Evolutionary conservation across 2,329 filamentous ascomycete species (phyloP).

Genomic region (Daldinia sp.): DNA sequence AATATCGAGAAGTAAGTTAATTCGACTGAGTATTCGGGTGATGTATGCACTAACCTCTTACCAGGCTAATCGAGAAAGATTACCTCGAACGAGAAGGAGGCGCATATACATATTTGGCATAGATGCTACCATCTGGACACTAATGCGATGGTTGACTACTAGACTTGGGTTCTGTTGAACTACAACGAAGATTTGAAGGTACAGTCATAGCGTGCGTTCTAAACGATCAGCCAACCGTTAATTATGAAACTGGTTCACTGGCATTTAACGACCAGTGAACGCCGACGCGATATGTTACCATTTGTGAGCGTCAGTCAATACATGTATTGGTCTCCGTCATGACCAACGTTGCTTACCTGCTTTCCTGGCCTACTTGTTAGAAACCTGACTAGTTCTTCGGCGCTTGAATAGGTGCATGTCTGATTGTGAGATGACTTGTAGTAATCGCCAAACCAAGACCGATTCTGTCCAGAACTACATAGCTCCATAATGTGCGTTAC

Average conservation of each 20-base stretch:
- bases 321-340: not conserved
- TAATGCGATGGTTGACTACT: constrained; percentile 9
- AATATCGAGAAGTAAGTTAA: constrained; percentile 89
- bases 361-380: not conserved
- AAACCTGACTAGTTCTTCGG: not conserved
- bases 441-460: not conserved
- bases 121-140: constrained; percentile 30
- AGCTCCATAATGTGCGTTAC: not conserved
- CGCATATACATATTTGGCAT: constrained; percentile 78
- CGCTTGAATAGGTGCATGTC: not conserved
- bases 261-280: not conserved
- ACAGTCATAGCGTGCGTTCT: not conserved
- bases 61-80: constrained; percentile 89
- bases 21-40: not conserved
- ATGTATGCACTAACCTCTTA: constrained; percentile 45
- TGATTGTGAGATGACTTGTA: not conserved
- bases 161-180: not conserved
- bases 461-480: not conserved
- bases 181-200: not conserved
- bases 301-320: not conserved
- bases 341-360: not conserved
- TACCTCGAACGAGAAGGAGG: constrained; percentile 86
- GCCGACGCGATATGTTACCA: not conserved
- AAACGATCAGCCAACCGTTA: not conserved
- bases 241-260: not conserved